Conservation (phyloP, 441 rosid species). For the Erysimum cheiri region DNA sequence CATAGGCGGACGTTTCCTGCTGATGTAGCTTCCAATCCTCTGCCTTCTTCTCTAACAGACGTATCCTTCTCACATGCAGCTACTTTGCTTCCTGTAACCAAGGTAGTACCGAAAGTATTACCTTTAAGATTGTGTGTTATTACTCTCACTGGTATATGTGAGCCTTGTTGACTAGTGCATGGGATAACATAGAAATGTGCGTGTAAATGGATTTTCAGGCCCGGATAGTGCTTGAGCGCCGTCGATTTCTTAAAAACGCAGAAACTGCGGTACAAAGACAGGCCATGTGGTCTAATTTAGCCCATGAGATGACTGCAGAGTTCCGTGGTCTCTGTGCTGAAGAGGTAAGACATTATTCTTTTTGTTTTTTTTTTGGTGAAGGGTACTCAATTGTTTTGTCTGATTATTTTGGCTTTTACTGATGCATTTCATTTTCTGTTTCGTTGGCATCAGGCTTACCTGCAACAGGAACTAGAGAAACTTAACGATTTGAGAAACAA, state of each 20-base stretch:
- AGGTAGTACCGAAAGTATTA: conserved; percentile 51
- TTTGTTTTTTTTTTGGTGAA: neutral
- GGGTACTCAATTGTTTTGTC: neutral
- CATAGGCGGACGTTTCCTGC: conserved; percentile 91
- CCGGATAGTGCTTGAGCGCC: conserved; percentile 94
- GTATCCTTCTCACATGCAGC: conserved; percentile 99
- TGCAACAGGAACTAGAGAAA: conserved; percentile 99
- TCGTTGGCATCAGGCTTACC: conserved; percentile 76
- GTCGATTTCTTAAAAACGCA: conserved; percentile 92
- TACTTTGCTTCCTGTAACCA: conserved; percentile 94
- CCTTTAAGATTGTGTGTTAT: neutral
- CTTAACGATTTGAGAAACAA: conserved; percentile 95
- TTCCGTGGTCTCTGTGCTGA: conserved; percentile 99
- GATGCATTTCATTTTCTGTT: conserved; percentile 34
- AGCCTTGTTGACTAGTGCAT: conserved; percentile 14
- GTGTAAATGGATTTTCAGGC: conserved; percentile 56
- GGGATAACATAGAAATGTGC: conserved; percentile 10
- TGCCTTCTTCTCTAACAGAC: conserved; percentile 95
- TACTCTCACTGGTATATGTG: conserved; percentile 8
- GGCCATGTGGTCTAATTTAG: conserved; percentile 99
- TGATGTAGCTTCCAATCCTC: conserved; percentile 86
- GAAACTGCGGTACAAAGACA: conserved; percentile 96
- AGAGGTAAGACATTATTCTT: conserved; percentile 61
- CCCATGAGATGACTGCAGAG: conserved; percentile 99
- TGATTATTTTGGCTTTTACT: conserved; percentile 32